A percentile compares a stretch with the other conserved stretches of the same genome.
phyloP scores from a whole-genome alignment of 768 basidiomycete genomes.

The Psilocybe tampanensis region DNA sequence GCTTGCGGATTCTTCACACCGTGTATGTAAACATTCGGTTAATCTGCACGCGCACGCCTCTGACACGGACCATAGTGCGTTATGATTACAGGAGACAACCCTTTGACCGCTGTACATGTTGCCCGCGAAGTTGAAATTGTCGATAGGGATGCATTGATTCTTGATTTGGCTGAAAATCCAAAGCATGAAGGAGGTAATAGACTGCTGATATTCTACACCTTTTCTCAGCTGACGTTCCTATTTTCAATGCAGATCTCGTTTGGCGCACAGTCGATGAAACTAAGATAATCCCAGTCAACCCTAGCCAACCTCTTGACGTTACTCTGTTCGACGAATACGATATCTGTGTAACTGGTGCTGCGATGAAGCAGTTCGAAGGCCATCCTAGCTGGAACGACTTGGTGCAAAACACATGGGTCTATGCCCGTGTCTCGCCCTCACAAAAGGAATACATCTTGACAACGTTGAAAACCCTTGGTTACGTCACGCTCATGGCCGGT shows the following conservation, averaged over 20 bases:
- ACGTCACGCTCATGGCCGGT: conserved; percentile 95
- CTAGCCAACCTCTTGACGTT: conserved; percentile 74
- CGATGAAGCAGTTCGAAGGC: conserved; percentile 85
- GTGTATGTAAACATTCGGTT: conserved; percentile 55
- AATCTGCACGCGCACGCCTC: background rate
- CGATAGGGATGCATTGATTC: conserved; percentile 90
- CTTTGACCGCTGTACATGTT: conserved; percentile 94
- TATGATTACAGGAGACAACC: conserved; percentile 99
- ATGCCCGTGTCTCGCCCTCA: conserved; percentile 93
- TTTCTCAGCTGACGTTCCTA: conserved; percentile 53
- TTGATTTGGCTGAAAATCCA: conserved; percentile 87
- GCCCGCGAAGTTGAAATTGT: conserved; percentile 97
- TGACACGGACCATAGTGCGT: conserved; percentile 65
- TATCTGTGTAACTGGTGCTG: conserved; percentile 94
- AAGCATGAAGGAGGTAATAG: conserved; percentile 60
- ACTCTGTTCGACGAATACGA: conserved; percentile 86
- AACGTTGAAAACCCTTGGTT: conserved; percentile 86
- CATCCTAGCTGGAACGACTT: conserved; percentile 75
- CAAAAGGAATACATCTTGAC: conserved; percentile 98
- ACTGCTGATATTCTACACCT: background rate
- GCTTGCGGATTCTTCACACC: conserved; percentile 94
- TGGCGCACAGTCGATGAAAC: conserved; percentile 96
- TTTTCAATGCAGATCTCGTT: conserved; percentile 87
- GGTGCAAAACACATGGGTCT: conserved; percentile 96
- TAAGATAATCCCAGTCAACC: conserved; percentile 85